phyloP scores from a whole-genome alignment of 2,329 filamentous ascomycete genomes.

The Aquanectria penicillioides region DNA sequence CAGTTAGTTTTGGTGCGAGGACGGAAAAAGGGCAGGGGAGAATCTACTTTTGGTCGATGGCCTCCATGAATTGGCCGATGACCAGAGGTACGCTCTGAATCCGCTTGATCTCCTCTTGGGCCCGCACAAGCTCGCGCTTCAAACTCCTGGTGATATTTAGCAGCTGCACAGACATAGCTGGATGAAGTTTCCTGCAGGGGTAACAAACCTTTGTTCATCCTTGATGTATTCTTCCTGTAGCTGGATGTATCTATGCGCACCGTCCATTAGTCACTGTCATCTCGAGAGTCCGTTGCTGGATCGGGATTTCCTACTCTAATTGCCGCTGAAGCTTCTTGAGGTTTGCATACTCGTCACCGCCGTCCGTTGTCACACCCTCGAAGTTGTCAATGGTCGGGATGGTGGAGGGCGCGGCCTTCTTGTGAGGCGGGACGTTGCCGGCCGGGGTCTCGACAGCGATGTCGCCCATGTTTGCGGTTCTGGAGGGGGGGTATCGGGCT shows the following conservation, averaged over 20 bases:
- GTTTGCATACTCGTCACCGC: slow-evolving; percentile 91
- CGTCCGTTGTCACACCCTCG: slow-evolving; percentile 83
- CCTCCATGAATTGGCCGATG: slow-evolving; percentile 99
- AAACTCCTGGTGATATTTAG: slow-evolving; percentile 72
- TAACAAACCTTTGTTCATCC: slow-evolving; percentile 88
- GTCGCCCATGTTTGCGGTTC: slow-evolving; percentile 77
- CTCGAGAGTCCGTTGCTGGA: not conserved
- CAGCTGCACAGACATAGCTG: slow-evolving; percentile 4
- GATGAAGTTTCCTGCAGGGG: not conserved
- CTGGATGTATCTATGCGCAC: slow-evolving; percentile 80
- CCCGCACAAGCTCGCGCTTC: slow-evolving; percentile 95
- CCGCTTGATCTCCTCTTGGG: slow-evolving; percentile 99
- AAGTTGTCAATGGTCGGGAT: slow-evolving; percentile 92
- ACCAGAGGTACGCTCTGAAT: slow-evolving; percentile 98
- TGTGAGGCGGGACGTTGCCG: slow-evolving; percentile 79
- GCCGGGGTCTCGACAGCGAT: slow-evolving; percentile 84
- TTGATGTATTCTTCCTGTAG: slow-evolving; percentile 99
- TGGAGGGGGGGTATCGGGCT: not conserved
- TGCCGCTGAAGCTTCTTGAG: slow-evolving; percentile 97
- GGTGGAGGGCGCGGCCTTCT: slow-evolving; percentile 80
- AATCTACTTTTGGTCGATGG: slow-evolving; percentile 95
- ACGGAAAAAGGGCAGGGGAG: slow-evolving; percentile 6
- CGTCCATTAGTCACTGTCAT: slow-evolving; percentile 30
- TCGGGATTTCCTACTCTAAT: slow-evolving; percentile 77
- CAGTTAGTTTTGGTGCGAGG: slow-evolving; percentile 13